Evolutionary conservation across 495 filamentous ascomycete species (phyloP), one percentile per base, ranked within the genome.

Genomic region (Halenospora varia): DNA sequence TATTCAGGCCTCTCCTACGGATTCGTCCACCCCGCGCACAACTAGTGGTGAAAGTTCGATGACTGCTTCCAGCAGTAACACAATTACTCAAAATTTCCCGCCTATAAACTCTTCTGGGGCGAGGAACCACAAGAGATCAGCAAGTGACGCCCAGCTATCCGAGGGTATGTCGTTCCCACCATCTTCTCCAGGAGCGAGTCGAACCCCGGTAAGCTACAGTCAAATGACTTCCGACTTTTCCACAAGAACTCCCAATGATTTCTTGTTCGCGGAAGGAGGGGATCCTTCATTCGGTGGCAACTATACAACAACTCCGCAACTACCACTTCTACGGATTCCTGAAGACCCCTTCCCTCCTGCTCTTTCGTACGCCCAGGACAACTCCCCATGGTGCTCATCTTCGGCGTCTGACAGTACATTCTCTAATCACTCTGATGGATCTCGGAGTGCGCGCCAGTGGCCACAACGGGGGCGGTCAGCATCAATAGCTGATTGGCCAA

Each of bases 351-450:
- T 51, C 25, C 45, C 51, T 19, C 58, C 61, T 23, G 51, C 53
- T 25, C 35, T 62, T n/a, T 61, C 61, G 10, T 62, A 67, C 40
- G 62, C 64, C 35, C 69, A 71, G 40, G 71, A 75, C n/a, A 70
- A 65, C 29, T 79, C 77, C 2, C 71, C 75, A 17, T 76, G 71
- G 70, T 66, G 73, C 2, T 79, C 77, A 29, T 78, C 47, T 9
- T 46, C 78, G 8, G 76, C 76, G 22, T 78, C 78, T 23, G 75
- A 76, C 41, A 81, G 78, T 62, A 72, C 66, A 24, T 77, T 72
- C 59, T 80, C 76, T 19, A 76, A 75, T 1, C 75, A 74, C 6
- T 77, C 77, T n/a, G 77, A 77, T 61, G 63, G 29, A 47, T 60
- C 64, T 29, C 50, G 57, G 19, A 56, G 35, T 19, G 45, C 23